Conservation (phyloP, 2,329 filamentous ascomycete species). For the Curvularia spicifera region DNA sequence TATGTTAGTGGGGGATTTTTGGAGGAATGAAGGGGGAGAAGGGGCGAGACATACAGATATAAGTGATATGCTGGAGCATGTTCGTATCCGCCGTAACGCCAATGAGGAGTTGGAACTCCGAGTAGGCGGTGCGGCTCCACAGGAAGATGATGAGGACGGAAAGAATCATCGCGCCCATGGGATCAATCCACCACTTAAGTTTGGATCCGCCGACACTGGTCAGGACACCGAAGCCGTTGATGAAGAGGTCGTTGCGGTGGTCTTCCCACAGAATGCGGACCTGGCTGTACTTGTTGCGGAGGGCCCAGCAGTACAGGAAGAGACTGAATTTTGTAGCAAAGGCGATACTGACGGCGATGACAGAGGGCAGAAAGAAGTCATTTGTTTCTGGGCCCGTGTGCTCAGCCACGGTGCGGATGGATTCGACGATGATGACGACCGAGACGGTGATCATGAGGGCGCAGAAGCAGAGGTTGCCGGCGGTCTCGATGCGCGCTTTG, state of each 20-base stretch:
- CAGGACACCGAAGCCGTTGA: constrained; percentile 92
- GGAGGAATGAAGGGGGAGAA: background rate
- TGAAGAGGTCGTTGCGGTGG: constrained; percentile 94
- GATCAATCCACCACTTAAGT: constrained; percentile 93
- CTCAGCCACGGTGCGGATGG: constrained; percentile 70
- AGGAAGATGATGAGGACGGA: constrained; percentile 77
- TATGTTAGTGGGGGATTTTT: background rate
- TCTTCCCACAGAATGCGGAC: constrained; percentile 94
- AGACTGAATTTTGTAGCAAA: constrained; percentile 83
- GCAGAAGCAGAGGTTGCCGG: constrained; percentile 95
- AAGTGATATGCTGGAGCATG: constrained; percentile 92
- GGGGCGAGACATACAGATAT: constrained; percentile 69
- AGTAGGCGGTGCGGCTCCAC: constrained; percentile 85
- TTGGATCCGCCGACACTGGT: constrained; percentile 91
- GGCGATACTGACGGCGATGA: constrained; percentile 83
- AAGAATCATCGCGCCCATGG: constrained; percentile 84
- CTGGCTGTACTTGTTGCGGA: constrained; percentile 90
- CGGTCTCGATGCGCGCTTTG: constrained; percentile 92
- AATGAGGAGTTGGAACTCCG: constrained; percentile 89
- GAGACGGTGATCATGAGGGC: constrained; percentile 95
- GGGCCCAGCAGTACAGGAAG: constrained; percentile 90
- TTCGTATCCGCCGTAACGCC: constrained; percentile 85
- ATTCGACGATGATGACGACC: constrained; percentile 89
- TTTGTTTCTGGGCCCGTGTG: constrained; percentile 57
- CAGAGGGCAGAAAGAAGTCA: constrained; percentile 77